Evolutionary conservation across 768 basidiomycete species (phyloP).

Genomic region (Boletellus ananiceps): DNA sequence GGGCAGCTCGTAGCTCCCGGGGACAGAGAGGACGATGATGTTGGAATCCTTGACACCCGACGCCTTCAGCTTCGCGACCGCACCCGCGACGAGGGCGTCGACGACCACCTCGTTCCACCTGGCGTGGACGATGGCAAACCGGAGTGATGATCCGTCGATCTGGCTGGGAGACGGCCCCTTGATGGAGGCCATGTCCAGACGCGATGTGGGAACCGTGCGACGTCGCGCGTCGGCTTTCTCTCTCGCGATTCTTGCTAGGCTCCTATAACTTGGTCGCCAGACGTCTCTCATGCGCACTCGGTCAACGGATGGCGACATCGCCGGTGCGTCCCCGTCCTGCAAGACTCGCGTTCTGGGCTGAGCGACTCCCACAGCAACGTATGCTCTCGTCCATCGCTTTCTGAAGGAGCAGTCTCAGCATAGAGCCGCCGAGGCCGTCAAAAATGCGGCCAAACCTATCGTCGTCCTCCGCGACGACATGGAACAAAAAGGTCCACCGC

Average conservation of each 20-base stretch:
- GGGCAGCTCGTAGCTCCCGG: constrained; percentile 94
- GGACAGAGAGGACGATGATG: constrained; percentile 87
- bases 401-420: constrained; percentile 58
- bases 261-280: neutral
- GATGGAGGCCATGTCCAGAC: constrained; percentile 40
- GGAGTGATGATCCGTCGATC: constrained; percentile 76
- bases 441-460: constrained; percentile 63
- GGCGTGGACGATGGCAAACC: constrained; percentile 91
- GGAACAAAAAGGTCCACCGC: constrained; percentile 42
- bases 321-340: constrained; percentile 37
- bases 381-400: constrained; percentile 73
- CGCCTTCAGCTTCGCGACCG: constrained; percentile 73
- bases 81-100: constrained; percentile 77
- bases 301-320: constrained; percentile 49
- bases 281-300: neutral
- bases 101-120: constrained; percentile 93
- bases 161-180: constrained; percentile 66
- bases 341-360: constrained; percentile 7
- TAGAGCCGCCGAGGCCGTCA: constrained; percentile 70
- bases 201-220: constrained; percentile 17
- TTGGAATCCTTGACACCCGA: constrained; percentile 86
- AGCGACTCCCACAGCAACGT: constrained; percentile 51
- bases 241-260: neutral
- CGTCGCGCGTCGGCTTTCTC: neutral
- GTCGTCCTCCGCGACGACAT: constrained; percentile 57